Conservation (phyloP, 192 early-diverging fungal species). For the Backusella morwellensis region DNA sequence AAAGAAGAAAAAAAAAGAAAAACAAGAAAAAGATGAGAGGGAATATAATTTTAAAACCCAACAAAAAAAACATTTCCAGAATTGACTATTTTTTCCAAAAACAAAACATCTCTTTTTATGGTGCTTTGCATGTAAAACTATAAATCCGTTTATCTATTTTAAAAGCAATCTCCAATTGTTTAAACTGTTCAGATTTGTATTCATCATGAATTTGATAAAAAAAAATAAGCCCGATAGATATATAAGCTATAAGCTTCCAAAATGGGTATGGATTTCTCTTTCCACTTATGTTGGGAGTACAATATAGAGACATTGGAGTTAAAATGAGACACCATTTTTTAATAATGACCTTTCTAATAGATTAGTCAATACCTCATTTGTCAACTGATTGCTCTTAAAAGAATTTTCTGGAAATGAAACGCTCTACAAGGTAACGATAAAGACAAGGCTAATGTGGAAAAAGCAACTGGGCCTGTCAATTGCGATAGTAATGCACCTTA, state of each 20-base stretch:
- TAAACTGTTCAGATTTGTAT: not conserved
- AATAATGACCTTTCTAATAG: too few species aligned
- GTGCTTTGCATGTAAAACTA: not conserved
- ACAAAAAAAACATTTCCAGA: slow-evolving; percentile 4
- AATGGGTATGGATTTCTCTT: too few species aligned
- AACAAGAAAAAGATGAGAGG: not conserved
- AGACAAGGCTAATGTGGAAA: not conserved
- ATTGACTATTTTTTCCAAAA: slow-evolving; percentile 2
- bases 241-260: too few species aligned
- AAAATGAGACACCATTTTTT: too few species aligned
- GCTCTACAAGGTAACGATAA: not conserved
- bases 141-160: not conserved
- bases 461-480: not conserved
- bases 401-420: too few species aligned
- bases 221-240: not conserved
- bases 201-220: not conserved
- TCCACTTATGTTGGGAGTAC: not conserved
- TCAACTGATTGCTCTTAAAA: too few species aligned
- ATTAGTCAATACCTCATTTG: too few species aligned
- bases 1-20: not conserved
- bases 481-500: not conserved
- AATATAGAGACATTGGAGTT: not conserved
- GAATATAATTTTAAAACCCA: not conserved
- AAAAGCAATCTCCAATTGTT: not conserved
- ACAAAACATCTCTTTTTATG: not conserved